Percentiles rank a stretch among this genome's conserved stretches.
Evolutionary conservation across 768 basidiomycete genomes (phyloP).

Genomic region (Kwoniella shandongensis): DNA sequence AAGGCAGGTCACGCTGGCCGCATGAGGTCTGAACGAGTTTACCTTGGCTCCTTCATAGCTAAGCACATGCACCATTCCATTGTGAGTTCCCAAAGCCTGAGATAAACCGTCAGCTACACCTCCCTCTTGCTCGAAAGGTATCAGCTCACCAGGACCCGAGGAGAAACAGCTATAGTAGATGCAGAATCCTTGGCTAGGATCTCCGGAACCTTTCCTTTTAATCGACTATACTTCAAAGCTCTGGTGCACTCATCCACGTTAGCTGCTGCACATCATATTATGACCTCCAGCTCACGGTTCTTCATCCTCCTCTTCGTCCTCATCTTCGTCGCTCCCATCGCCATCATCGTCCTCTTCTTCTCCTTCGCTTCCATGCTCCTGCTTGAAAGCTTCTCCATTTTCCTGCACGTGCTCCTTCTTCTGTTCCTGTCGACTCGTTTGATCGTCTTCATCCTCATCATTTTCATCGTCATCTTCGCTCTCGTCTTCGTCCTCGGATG

Average conservation of each 20-base stretch:
- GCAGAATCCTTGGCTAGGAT: constrained; percentile 85
- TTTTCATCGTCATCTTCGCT: neutral
- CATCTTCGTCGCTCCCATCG: constrained; percentile 48
- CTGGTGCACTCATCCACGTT: constrained; percentile 20
- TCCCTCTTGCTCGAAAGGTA: neutral
- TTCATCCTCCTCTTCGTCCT: constrained; percentile 62
- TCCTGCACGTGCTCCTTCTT: neutral
- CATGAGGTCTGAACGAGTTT: constrained; percentile 87
- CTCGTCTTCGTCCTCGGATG: neutral
- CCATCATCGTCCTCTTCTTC: constrained; percentile 41
- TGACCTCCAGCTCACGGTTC: constrained; percentile 66
- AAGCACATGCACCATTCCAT: constrained; percentile 85
- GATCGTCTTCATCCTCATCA: neutral
- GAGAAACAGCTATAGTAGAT: constrained; percentile 74
- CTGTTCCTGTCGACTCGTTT: neutral
- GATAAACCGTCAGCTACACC: constrained; percentile 11
- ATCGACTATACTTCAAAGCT: constrained; percentile 80
- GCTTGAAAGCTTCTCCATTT: neutral
- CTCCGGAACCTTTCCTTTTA: constrained; percentile 70
- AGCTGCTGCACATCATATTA: neutral
- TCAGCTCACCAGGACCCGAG: constrained; percentile 66
- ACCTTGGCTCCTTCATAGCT: constrained; percentile 74
- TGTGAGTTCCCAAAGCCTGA: constrained; percentile 88
- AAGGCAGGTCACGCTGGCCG: constrained; percentile 82
- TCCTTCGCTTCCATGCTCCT: constrained; percentile 17